Evolutionary conservation across 192 early-diverging fungal genomes (phyloP), one percentile per base, ranked within the genome.

Genomic region (Backusella macrospora): DNA sequence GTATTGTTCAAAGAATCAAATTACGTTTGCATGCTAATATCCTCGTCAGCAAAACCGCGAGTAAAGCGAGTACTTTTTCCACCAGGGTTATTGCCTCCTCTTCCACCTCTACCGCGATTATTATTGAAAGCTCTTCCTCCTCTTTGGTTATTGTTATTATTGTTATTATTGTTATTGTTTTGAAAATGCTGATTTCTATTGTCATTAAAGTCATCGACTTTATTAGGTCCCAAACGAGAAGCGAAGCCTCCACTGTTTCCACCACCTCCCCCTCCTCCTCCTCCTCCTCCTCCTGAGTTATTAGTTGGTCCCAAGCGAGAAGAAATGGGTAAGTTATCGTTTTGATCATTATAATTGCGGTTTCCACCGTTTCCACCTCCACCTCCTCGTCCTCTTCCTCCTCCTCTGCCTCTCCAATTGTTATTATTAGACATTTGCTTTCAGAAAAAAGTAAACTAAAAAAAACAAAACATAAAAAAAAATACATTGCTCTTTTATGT

Each of bases 31-130:
- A 73, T 72, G 9, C 68, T 46, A 15, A 74, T 74, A 34, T 70
- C 77, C 29, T 74, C 73, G 15, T 74, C 77, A 55, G 46, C 65
- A 13, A 75, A 46, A 6, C 45, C 66, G 15, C 78, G 69, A 62
- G 42, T 65, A 23, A 62, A 69, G 0, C 46, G 73, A 43, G 72
- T 38, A 38, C 26, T 44, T 13, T 21, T 26, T 29, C n/a, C 37
- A 3, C 64, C 38, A 34, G 29, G 29, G 38, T 65, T 13, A 16
- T 62, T 23, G 15, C 46, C 29, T 29, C 48, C 38, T 42, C 52
- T 44, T 26, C 77, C 70, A 0, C 72, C 74, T 45, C 77, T 48
- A 49, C 72, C 77, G 18, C 77, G 72, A n/a, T 39, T 29, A 14
- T 42, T 46, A 5, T 52, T 64, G 29, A 71, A 62, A 10, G 43